phyloP scores from a whole-genome alignment of 2,329 filamentous ascomycete genomes.

The Diplodia sapinea region DNA sequence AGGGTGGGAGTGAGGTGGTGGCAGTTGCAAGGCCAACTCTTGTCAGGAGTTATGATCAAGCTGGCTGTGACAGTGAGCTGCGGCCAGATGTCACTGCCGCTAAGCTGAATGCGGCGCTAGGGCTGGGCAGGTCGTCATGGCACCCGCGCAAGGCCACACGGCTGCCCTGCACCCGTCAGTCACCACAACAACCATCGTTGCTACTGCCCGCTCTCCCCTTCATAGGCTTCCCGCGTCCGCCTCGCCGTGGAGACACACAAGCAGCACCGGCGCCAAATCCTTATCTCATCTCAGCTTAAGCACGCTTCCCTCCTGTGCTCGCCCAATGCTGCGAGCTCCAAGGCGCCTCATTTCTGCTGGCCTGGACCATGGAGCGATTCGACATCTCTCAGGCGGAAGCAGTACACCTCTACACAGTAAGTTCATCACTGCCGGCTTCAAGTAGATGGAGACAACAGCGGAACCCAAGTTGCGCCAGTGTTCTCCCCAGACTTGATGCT shows the following conservation, averaged over 20 bases:
- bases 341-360: background rate
- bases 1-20: slow-evolving; percentile 26
- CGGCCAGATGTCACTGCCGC: slow-evolving; percentile 11
- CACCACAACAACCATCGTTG: background rate
- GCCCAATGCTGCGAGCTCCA: background rate
- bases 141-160: background rate
- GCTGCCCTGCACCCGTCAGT: background rate
- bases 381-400: background rate
- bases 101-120: slow-evolving; percentile 8
- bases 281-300: too few relatives aligned
- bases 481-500: background rate
- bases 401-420: background rate
- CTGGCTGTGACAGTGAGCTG: slow-evolving; percentile 30
- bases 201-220: too few relatives aligned
- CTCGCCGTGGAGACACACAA: too few relatives aligned
- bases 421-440: background rate
- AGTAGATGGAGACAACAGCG: background rate
- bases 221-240: too few relatives aligned
- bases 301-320: background rate
- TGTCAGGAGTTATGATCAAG: slow-evolving; percentile 31
- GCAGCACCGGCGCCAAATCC: too few relatives aligned
- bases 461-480: background rate
- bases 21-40: slow-evolving; percentile 17
- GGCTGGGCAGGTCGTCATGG: slow-evolving; percentile 22
- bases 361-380: background rate